Percentiles rank a stretch among this genome's conserved stretches.
Evolutionary conservation across 257 asterid genomes (phyloP).

Genomic region (Cynanchum wilfordii): DNA sequence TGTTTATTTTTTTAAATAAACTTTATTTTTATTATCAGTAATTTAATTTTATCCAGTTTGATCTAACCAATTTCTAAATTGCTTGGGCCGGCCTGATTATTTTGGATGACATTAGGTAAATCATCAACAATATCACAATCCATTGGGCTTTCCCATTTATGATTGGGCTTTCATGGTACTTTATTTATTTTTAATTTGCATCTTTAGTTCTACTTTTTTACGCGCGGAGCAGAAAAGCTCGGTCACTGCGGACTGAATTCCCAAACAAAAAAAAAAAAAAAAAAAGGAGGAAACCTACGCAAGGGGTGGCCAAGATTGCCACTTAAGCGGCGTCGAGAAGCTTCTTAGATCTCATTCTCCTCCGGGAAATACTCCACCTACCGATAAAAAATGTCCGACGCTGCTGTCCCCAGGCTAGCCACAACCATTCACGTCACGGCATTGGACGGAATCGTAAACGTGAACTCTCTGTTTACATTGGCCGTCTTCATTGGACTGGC

Average conservation of each 20-base stretch:
- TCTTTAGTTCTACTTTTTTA: no score
- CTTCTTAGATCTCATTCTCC: not conserved
- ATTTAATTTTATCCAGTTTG: no score
- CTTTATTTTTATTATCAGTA: no score
- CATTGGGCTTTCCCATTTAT: not conserved
- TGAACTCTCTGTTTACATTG: conserved; percentile 80
- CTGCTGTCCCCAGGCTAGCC: conserved; percentile 34
- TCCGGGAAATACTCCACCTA: conserved; percentile 3
- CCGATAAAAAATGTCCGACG: conserved; percentile 39
- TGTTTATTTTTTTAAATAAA: no score
- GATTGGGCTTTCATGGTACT: not conserved
- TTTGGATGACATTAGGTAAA: no score
- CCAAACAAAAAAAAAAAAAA: not conserved
- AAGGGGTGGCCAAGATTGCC: not conserved
- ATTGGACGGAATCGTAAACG: conserved; percentile 80
- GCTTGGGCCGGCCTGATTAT: no score
- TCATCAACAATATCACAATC: no score
- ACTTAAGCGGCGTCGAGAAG: not conserved
- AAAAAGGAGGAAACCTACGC: not conserved
- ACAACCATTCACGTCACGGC: conserved; percentile 84
- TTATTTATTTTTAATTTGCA: not conserved
- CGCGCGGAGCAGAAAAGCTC: not conserved
- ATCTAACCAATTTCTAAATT: no score
- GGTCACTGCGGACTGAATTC: conserved; percentile 2
- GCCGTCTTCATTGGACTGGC: conserved; percentile 91